phyloP scores from a whole-genome alignment of 192 early-diverging fungal genomes.

The Lunasporangiospora selenospora region DNA sequence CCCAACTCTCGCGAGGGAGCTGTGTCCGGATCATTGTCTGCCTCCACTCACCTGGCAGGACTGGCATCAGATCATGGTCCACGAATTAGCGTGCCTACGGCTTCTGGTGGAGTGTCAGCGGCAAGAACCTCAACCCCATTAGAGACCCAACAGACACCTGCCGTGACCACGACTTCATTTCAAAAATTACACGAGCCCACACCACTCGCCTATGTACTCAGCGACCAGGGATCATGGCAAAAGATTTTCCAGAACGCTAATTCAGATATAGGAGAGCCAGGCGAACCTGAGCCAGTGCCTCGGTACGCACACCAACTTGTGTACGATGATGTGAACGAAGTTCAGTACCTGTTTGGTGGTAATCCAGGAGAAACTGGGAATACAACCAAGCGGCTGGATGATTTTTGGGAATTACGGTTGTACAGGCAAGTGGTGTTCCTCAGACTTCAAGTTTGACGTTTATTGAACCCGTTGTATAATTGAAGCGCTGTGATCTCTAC shows the following conservation, averaged over 20 bases:
- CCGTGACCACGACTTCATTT: background rate
- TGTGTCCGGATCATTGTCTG: slow-evolving; percentile 11
- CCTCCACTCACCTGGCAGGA: background rate
- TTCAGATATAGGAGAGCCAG: slow-evolving; percentile 19
- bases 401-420: slow-evolving; percentile 83
- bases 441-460: too few species aligned
- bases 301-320: slow-evolving; percentile 93
- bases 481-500: too few species aligned
- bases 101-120: background rate
- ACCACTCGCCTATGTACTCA: slow-evolving; percentile 40
- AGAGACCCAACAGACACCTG: too few species aligned
- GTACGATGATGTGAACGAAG: slow-evolving; percentile 72
- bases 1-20: slow-evolving; percentile 21
- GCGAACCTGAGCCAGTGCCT: slow-evolving; percentile 71
- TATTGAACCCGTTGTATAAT: too few species aligned
- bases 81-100: background rate
- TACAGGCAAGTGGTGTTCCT: slow-evolving; percentile 58
- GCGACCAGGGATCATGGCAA: slow-evolving; percentile 47
- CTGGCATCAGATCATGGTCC: background rate
- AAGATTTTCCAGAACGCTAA: slow-evolving; percentile 47
- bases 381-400: slow-evolving; percentile 72
- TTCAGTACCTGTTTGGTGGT: slow-evolving; percentile 94
- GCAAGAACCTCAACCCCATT: too few species aligned
- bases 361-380: slow-evolving; percentile 79
- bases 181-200: slow-evolving; percentile 19